phyloP scores from a whole-genome alignment of 139 green algal genomes.

The Nannochloris sp. region DNA sequence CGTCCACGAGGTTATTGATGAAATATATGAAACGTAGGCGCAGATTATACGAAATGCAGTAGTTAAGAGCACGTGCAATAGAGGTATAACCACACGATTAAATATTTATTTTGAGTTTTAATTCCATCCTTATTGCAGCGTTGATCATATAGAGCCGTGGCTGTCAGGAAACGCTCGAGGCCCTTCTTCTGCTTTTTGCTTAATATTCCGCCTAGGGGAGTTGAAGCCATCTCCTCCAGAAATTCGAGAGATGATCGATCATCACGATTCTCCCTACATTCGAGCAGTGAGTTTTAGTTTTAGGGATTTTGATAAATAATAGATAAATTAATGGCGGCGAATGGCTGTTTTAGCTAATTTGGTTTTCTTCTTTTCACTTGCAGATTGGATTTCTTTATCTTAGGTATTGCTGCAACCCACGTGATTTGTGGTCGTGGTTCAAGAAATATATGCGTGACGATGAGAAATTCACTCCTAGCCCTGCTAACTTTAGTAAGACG shows the following conservation, averaged over 20 bases:
- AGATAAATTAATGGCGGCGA: no score
- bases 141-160: constrained; percentile 92
- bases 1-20: constrained; percentile 76
- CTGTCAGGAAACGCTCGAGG: constrained; percentile 92
- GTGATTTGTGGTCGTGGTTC: constrained; percentile 81
- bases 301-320: no score
- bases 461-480: constrained; percentile 70
- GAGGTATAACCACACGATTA: neutral
- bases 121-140: constrained; percentile 48
- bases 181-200: constrained; percentile 87
- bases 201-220: constrained; percentile 73
- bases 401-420: constrained; percentile 80
- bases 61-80: neutral
- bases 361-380: neutral
- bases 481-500: constrained; percentile 29
- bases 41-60: neutral
- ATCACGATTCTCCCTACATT: constrained; percentile 92
- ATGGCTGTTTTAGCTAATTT: constrained; percentile 9
- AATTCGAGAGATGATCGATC: constrained; percentile 57
- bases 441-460: constrained; percentile 69
- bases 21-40: constrained; percentile 64
- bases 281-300: constrained; percentile 65
- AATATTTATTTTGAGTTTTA: no score
- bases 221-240: constrained; percentile 62
- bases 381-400: constrained; percentile 93